phyloP scores from a whole-genome alignment of 1,284 basidiomycete species.

The Apiotrichum brassicae region DNA sequence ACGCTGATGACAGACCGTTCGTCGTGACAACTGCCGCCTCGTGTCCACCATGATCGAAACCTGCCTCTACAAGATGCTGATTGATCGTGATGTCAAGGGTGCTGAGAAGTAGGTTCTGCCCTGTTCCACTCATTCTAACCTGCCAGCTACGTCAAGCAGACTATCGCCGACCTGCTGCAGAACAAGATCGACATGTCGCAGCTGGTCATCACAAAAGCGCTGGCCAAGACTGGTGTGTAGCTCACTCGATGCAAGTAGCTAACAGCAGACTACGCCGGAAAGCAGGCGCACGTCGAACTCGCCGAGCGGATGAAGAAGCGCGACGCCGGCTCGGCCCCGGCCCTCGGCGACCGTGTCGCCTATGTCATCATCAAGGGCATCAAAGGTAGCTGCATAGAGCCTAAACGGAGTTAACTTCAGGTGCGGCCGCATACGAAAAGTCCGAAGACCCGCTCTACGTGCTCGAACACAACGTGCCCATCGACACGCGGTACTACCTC shows the following conservation, averaged over 20 bases:
- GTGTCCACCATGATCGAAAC: slow-evolving; percentile 95
- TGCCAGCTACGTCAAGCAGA: slow-evolving; percentile 69
- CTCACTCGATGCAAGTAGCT: no score
- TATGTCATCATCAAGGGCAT: slow-evolving; percentile 95
- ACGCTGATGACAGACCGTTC: slow-evolving; percentile 60
- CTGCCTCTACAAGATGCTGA: slow-evolving; percentile 91
- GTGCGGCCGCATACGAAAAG: slow-evolving; percentile 95
- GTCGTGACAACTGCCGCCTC: slow-evolving; percentile 89
- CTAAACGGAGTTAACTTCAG: no score
- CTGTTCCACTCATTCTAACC: background rate
- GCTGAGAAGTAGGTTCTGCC: slow-evolving; percentile 79
- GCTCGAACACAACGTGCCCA: slow-evolving; percentile 90
- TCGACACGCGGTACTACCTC: slow-evolving; percentile 93
- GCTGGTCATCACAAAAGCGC: slow-evolving; percentile 91
- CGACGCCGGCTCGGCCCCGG: slow-evolving; percentile 88
- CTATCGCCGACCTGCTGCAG: slow-evolving; percentile 84
- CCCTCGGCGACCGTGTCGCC: slow-evolving; percentile 89
- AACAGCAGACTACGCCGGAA: slow-evolving; percentile 52
- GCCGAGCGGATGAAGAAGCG: slow-evolving; percentile 90
- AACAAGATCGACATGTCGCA: slow-evolving; percentile 97
- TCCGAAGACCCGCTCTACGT: slow-evolving; percentile 95
- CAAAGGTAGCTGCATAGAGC: slow-evolving; percentile 58
- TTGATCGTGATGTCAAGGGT: slow-evolving; percentile 83
- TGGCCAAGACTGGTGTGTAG: slow-evolving; percentile 71
- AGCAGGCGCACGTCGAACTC: slow-evolving; percentile 91